phyloP scores from a whole-genome alignment of 2,329 filamentous ascomycete genomes.

The Diaporthe destruens region DNA sequence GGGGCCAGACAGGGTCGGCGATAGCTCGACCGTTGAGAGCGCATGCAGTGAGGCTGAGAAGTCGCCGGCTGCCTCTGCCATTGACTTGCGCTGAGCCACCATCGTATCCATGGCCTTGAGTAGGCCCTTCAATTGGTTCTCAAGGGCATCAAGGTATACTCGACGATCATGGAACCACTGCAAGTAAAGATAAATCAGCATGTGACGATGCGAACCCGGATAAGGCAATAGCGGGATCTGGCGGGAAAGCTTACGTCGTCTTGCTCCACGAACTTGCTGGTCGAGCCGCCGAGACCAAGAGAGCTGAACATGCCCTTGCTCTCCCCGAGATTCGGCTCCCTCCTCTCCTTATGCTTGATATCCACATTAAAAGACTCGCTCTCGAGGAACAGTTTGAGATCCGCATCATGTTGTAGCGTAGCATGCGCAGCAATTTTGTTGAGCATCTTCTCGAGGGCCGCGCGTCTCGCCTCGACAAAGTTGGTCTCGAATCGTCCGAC shows the following conservation, averaged over 20 bases:
- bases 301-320: conserved; percentile 94
- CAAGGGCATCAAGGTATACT: conserved; percentile 81
- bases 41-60: conserved; percentile 95
- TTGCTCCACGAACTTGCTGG: conserved; percentile 94
- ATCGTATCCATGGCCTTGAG: conserved; percentile 96
- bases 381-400: conserved; percentile 96
- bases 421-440: conserved; percentile 95
- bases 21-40: conserved; percentile 91
- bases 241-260: conserved; percentile 78
- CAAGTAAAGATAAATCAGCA: neutral
- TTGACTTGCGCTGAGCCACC: conserved; percentile 89
- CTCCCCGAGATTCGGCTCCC: conserved; percentile 86
- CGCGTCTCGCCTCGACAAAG: conserved; percentile 92
- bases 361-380: conserved; percentile 97
- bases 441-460: conserved; percentile 95
- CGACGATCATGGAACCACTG: conserved; percentile 98
- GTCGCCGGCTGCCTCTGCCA: conserved; percentile 92
- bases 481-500: conserved; percentile 96
- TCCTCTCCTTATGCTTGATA: conserved; percentile 96
- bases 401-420: conserved; percentile 90
- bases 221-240: neutral
- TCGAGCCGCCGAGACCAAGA: conserved; percentile 81
- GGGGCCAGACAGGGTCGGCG: conserved; percentile 86
- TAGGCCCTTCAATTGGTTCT: conserved; percentile 83
- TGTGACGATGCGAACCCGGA: neutral